Evolutionary conservation across 257 asterid species (phyloP).

Genomic region (Paraleonurus japonicus): DNA sequence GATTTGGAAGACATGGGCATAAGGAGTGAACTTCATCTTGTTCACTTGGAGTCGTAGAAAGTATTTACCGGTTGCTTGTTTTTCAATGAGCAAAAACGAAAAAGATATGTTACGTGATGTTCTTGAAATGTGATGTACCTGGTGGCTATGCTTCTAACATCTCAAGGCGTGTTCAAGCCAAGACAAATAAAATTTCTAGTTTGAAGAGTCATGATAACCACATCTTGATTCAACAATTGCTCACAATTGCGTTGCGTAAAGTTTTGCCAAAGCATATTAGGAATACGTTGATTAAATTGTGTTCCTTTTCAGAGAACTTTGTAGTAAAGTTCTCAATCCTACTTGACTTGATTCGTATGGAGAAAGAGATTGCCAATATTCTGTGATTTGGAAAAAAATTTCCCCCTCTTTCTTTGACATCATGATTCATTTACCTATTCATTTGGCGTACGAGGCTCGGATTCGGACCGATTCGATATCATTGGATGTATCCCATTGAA

Average conservation of each 20-base stretch:
- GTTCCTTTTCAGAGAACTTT: neutral
- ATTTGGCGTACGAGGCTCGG: neutral
- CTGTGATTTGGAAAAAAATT: too few species aligned
- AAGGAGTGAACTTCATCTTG: neutral
- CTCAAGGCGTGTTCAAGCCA: neutral
- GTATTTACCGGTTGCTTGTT: neutral
- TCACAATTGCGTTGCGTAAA: neutral
- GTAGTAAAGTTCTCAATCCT: neutral
- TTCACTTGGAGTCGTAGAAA: neutral
- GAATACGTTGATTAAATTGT: neutral
- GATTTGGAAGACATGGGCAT: slow-evolving; percentile 26
- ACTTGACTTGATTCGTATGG: neutral
- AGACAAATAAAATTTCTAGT: neutral
- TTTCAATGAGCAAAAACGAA: neutral
- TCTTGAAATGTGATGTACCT: neutral
- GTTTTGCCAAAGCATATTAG: neutral
- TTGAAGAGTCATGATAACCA: slow-evolving; percentile 21
- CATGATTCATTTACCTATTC: neutral
- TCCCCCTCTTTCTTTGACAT: neutral
- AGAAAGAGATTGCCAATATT: too few species aligned
- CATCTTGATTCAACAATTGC: slow-evolving; percentile 18
- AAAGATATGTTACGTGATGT: neutral
- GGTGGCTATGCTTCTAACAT: neutral
- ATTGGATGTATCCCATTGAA: too few species aligned
- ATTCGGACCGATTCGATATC: neutral